Evolutionary conservation across 306 rosid species (phyloP).

Genomic region (Quercus variabilis): DNA sequence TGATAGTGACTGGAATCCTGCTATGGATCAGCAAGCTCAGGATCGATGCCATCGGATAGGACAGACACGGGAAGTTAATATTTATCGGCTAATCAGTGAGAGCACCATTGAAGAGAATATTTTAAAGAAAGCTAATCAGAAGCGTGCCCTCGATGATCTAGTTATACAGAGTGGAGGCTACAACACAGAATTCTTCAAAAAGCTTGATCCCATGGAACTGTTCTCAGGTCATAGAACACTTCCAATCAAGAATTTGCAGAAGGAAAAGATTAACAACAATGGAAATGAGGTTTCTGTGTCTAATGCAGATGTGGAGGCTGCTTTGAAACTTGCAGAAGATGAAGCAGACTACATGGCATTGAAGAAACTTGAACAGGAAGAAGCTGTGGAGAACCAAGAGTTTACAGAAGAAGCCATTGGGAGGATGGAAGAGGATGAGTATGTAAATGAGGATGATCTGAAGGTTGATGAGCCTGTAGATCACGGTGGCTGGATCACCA

Average conservation of each 20-base stretch:
- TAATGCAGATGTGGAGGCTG: slow-evolving; percentile 90
- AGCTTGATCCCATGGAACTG: slow-evolving; percentile 96
- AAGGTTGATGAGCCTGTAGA: slow-evolving; percentile 74
- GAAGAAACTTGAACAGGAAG: slow-evolving; percentile 93
- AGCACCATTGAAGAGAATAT: slow-evolving; percentile 97
- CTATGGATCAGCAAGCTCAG: slow-evolving; percentile 99
- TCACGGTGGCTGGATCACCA: slow-evolving; percentile 43
- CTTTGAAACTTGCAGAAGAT: slow-evolving; percentile 87
- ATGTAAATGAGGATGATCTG: slow-evolving; percentile 71
- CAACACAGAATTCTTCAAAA: slow-evolving; percentile 94
- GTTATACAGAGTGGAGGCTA: slow-evolving; percentile 97
- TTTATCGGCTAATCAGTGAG: slow-evolving; percentile 90
- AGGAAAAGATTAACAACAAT: slow-evolving; percentile 58
- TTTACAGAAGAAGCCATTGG: slow-evolving; percentile 91
- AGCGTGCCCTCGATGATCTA: slow-evolving; percentile 95
- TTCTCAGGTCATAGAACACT: slow-evolving; percentile 83
- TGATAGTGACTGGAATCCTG: slow-evolving; percentile 99
- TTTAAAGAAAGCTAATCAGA: slow-evolving; percentile 96
- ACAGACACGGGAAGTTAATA: slow-evolving; percentile 97
- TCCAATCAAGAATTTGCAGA: slow-evolving; percentile 50
- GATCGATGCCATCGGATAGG: slow-evolving; percentile 99
- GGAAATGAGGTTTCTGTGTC: slow-evolving; percentile 63
- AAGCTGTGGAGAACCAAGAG: slow-evolving; percentile 97
- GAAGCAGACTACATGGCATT: slow-evolving; percentile 98
- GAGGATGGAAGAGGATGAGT: slow-evolving; percentile 95